Evolutionary conservation across 1,284 basidiomycete genomes (phyloP).

Genomic region (Inonotus obliquus): DNA sequence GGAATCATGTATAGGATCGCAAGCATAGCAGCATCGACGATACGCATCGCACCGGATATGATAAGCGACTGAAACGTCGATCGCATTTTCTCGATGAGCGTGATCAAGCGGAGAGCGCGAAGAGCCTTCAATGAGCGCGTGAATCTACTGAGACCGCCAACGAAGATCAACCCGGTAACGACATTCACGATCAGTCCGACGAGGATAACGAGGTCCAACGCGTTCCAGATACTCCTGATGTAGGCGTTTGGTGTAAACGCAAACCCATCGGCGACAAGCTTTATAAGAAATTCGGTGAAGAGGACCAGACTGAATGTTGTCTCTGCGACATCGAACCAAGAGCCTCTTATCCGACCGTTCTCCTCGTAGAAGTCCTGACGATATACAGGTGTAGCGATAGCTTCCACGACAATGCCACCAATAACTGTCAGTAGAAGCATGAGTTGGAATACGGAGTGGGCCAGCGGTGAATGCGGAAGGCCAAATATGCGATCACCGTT

Average conservation of each 20-base stretch:
- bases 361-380: slow-evolving; percentile 68
- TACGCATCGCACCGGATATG: slow-evolving; percentile 82
- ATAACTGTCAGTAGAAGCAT: slow-evolving; percentile 76
- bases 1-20: slow-evolving; percentile 95
- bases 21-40: slow-evolving; percentile 89
- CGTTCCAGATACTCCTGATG: slow-evolving; percentile 88
- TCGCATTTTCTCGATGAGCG: slow-evolving; percentile 82
- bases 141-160: slow-evolving; percentile 77
- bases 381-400: slow-evolving; percentile 84
- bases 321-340: slow-evolving; percentile 92
- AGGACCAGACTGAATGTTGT: slow-evolving; percentile 73
- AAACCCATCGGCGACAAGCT: slow-evolving; percentile 91
- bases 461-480: slow-evolving; percentile 56
- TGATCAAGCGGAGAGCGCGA: slow-evolving; percentile 86
- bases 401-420: slow-evolving; percentile 81
- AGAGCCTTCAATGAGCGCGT: slow-evolving; percentile 89
- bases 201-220: slow-evolving; percentile 88
- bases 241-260: slow-evolving; percentile 94
- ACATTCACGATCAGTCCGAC: slow-evolving; percentile 81
- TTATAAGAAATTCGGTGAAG: slow-evolving; percentile 84
- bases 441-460: slow-evolving; percentile 73
- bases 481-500: slow-evolving; percentile 86
- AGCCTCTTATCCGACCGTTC: slow-evolving; percentile 57
- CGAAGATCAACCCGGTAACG: slow-evolving; percentile 70
- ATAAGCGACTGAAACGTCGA: slow-evolving; percentile 90